phyloP scores from a whole-genome alignment of 2,329 filamentous ascomycete species.

The Knufia petricola region DNA sequence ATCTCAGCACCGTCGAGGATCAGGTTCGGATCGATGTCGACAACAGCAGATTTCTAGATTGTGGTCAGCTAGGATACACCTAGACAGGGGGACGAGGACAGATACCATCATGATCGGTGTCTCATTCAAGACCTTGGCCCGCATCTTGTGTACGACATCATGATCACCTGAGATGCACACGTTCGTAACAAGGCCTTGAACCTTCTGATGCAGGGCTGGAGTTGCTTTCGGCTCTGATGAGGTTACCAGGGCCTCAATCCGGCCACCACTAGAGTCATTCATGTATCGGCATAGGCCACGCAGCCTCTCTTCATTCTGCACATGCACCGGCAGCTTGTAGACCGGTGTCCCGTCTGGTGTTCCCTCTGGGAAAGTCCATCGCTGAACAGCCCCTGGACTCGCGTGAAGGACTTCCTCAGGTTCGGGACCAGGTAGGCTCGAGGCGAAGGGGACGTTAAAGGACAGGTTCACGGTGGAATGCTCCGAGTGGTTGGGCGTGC shows the following conservation, averaged over 20 bases:
- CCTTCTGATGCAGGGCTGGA: slow-evolving; percentile 36
- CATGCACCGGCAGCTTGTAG: slow-evolving; percentile 85
- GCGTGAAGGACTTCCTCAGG: slow-evolving; percentile 92
- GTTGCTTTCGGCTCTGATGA: slow-evolving; percentile 67
- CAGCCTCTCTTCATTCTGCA: slow-evolving; percentile 72
- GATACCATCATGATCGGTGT: slow-evolving; percentile 83
- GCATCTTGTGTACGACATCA: slow-evolving; percentile 79
- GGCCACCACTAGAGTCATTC: slow-evolving; percentile 55
- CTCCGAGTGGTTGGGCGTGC: slow-evolving; percentile 59
- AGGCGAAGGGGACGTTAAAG: slow-evolving; percentile 95
- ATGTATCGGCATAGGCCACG: slow-evolving; percentile 73
- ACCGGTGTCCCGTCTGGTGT: slow-evolving; percentile 75
- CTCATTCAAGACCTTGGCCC: slow-evolving; percentile 81
- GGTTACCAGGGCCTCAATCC: slow-evolving; percentile 75
- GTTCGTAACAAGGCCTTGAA: slow-evolving; percentile 62
- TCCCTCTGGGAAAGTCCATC: slow-evolving; percentile 88
- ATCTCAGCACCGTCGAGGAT: slow-evolving; percentile 65
- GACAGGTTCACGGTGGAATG: slow-evolving; percentile 80
- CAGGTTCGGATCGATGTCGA: slow-evolving; percentile 85
- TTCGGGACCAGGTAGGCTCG: slow-evolving; percentile 82
- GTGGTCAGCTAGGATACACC: slow-evolving; percentile 16
- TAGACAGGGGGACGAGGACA: slow-evolving; percentile 8
- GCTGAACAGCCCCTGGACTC: slow-evolving; percentile 72
- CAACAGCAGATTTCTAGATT: slow-evolving; percentile 71
- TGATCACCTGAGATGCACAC: slow-evolving; percentile 83